Evolutionary conservation across 306 rosid species (phyloP), one percentile per base, ranked within the genome.

Genomic region (Dryas drummondii): DNA sequence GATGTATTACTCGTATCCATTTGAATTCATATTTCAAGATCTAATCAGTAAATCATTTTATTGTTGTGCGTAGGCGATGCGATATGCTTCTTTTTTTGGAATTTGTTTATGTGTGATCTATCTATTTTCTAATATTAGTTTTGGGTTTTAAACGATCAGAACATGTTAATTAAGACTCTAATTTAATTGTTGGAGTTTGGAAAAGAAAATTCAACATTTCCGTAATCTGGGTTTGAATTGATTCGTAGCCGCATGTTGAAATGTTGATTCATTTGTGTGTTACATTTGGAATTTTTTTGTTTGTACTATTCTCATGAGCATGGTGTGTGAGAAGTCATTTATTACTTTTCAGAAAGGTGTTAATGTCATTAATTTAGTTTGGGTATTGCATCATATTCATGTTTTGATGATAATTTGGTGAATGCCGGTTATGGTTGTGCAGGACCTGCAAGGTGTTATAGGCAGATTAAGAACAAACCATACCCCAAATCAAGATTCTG

Each of bases 401-500:
- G 12, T 8, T 58, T 17, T 58, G 8, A 11, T 53, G 41, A 4
- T 68, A 7, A 57, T 50, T 13, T 41, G 4, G 5, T 52, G 48
- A 2, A 11, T 61, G 17, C 4, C 32, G 4, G 37, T 68, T 3
- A 10, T 5, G 9, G 55, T 37, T 61, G 50, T 42, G 50, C 44
- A 89, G 90, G 96, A 80, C 97, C 96, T 27, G 96, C 93, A 6
- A 85, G 96, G 74, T 87, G 97, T 78, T 89, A 89, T 68, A 65
- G 93, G 9, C 97, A 86, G 67, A 89, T 91, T 47, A 86, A 91
- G 83, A 87, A 89, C 86, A 87, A 89, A 26, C 91, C 97, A 1
- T 86, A 86, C 79, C 94, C 97, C 0, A 87, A 89, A 60, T 91
- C 91, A 0, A 80, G 90, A 7, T 91, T 81, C 79, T 91, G 92